Evolutionary conservation across 2,329 filamentous ascomycete species (phyloP), one percentile per base, ranked within the genome.

Genomic region (Verruconis gallopava): DNA sequence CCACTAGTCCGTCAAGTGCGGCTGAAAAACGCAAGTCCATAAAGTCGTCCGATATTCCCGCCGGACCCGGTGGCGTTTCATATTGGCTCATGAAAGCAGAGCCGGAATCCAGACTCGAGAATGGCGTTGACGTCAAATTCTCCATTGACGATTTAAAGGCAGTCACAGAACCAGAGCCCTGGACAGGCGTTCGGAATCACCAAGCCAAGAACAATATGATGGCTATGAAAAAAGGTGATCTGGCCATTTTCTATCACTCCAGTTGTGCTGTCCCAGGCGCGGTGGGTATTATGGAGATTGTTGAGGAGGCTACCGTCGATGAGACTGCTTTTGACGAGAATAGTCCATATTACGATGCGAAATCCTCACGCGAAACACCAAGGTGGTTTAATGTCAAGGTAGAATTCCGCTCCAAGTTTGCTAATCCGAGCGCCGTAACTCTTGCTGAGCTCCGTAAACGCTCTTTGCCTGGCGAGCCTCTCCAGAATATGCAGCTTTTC

Each of bases 161-260:
- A 1, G 81, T 76, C 53, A 77, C 68, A 1, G 72, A 75, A 52
- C 85, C 89, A 2, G 89, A 96, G 55, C 79, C 84, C 1, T 98
- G 91, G 91, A 82, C 93, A 62, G 91, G 85, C 83, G 74, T 68
- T 30, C 54, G 64, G 37, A 70, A 68, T 40, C 54, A 55, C 14
- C 57, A 58, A 62, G 89, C 89, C 4, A 77, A 85, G 19, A 96
- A 95, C 55, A 85, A 95, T 57, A 79, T 98, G 64, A 76, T 84
- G 21, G 75, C 77, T 5, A 98, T 98, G 91, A 86, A 84, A 52
- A 77, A 79, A 43, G 88, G 88, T 39, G 91, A 98, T 55, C 69
- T 88, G 21, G 88, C 86, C 19, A 96, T 98, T 65, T 96, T 98
- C 65, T 96, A 96, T 57, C 89, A 95, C 62, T 93, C 84, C 37